Conservation (phyloP, 208 protist genomes). For the Acanthamoeba sp. region DNA sequence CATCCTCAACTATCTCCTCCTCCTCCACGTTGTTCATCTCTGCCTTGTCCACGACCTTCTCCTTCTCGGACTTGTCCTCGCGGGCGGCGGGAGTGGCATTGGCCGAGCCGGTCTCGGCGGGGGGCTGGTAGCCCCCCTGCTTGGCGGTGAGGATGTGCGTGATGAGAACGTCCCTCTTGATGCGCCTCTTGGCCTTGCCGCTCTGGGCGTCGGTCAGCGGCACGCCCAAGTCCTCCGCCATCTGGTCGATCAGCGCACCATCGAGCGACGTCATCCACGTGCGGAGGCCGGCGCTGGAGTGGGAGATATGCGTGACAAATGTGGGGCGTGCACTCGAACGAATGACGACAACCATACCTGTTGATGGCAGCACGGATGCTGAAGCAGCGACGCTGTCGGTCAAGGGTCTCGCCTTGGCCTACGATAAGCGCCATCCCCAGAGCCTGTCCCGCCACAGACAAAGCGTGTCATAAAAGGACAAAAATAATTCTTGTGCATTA, state of each 20-base stretch:
- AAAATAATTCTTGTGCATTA: background rate
- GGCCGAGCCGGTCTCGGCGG: background rate
- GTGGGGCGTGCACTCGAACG: background rate
- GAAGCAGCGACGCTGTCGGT: background rate
- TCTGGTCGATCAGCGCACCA: background rate
- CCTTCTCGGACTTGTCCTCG: background rate
- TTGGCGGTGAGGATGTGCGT: background rate
- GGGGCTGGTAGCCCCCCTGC: background rate
- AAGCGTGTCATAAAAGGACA: background rate
- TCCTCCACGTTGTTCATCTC: background rate
- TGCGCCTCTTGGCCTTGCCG: background rate
- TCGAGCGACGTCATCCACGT: background rate
- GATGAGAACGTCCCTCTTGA: constrained; percentile 1
- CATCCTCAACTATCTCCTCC: background rate
- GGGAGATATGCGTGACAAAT: too few relatives aligned
- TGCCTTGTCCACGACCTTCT: background rate
- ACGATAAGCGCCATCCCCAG: background rate
- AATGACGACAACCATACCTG: background rate
- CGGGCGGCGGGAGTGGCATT: background rate
- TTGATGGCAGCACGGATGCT: constrained; percentile 20
- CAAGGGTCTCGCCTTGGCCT: background rate
- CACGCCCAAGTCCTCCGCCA: background rate
- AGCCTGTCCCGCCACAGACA: background rate
- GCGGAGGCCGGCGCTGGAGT: background rate
- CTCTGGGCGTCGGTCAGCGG: background rate